Evolutionary conservation across 169 alveolate genomes (phyloP), one percentile per base, ranked within the genome.

Genomic region (Besnoitia besnoiti): DNA sequence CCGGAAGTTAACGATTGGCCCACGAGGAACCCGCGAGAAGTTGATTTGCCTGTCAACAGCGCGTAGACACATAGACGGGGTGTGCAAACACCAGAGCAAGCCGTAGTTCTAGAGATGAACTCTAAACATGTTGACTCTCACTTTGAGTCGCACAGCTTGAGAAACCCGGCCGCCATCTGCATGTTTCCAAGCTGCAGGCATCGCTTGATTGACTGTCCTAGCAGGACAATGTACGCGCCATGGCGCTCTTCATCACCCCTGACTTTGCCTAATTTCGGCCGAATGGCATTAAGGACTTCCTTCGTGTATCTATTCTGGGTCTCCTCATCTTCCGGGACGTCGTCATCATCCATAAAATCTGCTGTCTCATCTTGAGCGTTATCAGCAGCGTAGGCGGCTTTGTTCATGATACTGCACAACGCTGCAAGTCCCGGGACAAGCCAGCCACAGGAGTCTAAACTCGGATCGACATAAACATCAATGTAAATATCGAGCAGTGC

Each of bases 81-180:
- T 30, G 19, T 7, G 8, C 59, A 27, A 35, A 8, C 5, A 33
- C 51, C 27, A 33, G 33, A 35, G 55, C 19, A 33, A 88, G 3
- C 84, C 40, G 24, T 46, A 4, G 16, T 24, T 14, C 62, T 2
- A 27, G 82, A 12, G 27, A 49, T 5, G 67, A 27, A 0, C 50
- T 30, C 67, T 33, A 21, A 2, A 67, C 49, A 24, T 24, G 33
- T 75, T 7, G n/a, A 16, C 62, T 40, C 73, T 82, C 47, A 95
- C 97, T 94, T 95, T 27, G 97, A 96, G 76, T 96, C 98, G 30
- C 96, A 96, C 51, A 96, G 95, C 94, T 96, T 96, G 84, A 96
- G 93, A 42, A 96, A 96, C 21, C 97, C 97, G 24, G 98, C 97
- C 5, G 98, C 98, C 98, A 96, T 96, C 77, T 96, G 98, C 98